These are phyloP conservation scores for Sistotremastrum niveocremeum DNA, from an alignment of 768 basidiomycete genomes.

Conservation along the genomic window DNA sequence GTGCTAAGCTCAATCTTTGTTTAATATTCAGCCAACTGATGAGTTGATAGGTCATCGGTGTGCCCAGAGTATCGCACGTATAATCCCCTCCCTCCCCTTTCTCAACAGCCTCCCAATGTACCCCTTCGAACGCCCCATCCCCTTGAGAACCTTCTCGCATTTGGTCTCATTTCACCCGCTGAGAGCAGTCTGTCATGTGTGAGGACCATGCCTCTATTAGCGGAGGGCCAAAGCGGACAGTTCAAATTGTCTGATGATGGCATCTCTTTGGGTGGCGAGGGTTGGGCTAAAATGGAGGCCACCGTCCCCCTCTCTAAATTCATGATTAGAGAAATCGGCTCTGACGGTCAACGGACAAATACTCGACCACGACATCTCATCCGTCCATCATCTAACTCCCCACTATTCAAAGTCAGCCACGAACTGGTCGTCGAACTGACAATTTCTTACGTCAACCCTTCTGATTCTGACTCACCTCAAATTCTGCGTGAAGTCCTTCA, in stretches of 20 bases:
- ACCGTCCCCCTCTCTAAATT: slow-evolving; percentile 12
- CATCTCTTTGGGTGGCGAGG: slow-evolving; percentile 33
- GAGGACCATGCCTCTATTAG: slow-evolving; percentile 37
- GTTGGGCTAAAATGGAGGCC: slow-evolving; percentile 14
- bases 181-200: slow-evolving; percentile 16
- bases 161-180: slow-evolving; percentile 30
- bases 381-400: slow-evolving; percentile 35
- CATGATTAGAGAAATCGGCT: not conserved
- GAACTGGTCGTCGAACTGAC: slow-evolving; percentile 37
- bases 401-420: slow-evolving; percentile 46
- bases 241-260: slow-evolving; percentile 38
- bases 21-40: slow-evolving; percentile 1
- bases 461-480: slow-evolving; percentile 4
- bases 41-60: slow-evolving; percentile 24
- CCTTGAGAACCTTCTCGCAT: slow-evolving; percentile 29
- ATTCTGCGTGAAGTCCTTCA: slow-evolving; percentile 14
- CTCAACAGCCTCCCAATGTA: slow-evolving; percentile 48
- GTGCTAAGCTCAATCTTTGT: slow-evolving; percentile 9
- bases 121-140: slow-evolving; percentile 45
- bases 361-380: slow-evolving; percentile 15
- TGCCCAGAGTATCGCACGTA: slow-evolving; percentile 26
- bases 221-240: slow-evolving; percentile 28
- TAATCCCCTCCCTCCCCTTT: slow-evolving; percentile 42
- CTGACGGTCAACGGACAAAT: slow-evolving; percentile 4
- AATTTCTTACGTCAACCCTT: slow-evolving; percentile 34